Conservation (phyloP, 2,329 filamentous ascomycete genomes). For the Colletotrichum gloeosporioides region DNA sequence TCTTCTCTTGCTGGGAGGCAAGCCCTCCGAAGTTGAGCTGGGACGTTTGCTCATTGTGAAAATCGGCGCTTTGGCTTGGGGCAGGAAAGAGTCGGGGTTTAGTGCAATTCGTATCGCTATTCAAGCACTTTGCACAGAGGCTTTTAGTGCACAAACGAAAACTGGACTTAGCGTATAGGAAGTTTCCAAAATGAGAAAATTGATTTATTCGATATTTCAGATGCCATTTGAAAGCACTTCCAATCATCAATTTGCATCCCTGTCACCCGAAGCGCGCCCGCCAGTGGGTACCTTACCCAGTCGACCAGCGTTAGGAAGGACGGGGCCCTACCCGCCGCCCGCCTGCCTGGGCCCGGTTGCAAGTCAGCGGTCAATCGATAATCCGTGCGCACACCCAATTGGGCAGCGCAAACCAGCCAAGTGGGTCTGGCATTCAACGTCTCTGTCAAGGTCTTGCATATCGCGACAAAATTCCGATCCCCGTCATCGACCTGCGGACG, state of each 20-base stretch:
- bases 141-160: not conserved
- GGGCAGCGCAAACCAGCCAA: not conserved
- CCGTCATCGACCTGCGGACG: slow-evolving; percentile 10
- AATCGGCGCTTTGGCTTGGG: not conserved
- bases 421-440: not conserved
- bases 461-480: slow-evolving; percentile 13
- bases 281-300: not conserved
- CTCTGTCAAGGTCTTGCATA: slow-evolving; percentile 2
- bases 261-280: not conserved
- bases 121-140: not conserved
- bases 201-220: not conserved
- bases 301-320: not conserved
- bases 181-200: not conserved
- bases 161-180: not conserved
- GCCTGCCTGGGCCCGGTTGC: not conserved
- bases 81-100: not conserved
- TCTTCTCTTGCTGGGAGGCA: slow-evolving; percentile 24
- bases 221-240: not conserved
- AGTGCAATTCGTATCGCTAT: not conserved
- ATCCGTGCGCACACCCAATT: not conserved
- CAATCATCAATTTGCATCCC: not conserved
- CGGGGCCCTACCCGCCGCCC: not conserved
- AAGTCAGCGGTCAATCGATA: slow-evolving; percentile 1
- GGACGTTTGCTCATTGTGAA: slow-evolving; percentile 14
- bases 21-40: not conserved